A percentile compares a stretch with the other conserved stretches of the same genome.
Conservation (phyloP, 2,329 filamentous ascomycete genomes). For the Diaporthe sp. region DNA sequence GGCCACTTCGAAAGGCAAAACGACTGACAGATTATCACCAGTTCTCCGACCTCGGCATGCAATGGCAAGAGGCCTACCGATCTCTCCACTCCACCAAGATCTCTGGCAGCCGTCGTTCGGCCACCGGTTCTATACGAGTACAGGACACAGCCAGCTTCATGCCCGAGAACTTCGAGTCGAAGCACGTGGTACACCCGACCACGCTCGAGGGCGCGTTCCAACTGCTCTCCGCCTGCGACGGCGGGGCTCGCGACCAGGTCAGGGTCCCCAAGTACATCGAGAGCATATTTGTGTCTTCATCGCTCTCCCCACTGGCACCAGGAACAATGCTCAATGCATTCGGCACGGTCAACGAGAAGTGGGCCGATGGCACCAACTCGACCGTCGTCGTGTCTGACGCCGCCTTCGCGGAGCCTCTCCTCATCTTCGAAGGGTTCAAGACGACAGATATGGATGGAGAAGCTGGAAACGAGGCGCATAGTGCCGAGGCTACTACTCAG, state of each 20-base stretch:
- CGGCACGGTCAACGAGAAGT: constrained; percentile 22
- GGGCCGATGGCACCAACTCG: constrained; percentile 30
- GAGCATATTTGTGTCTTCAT: constrained; percentile 12
- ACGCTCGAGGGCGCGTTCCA: constrained; percentile 24
- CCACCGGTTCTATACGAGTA: neutral
- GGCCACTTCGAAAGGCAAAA: too few species aligned
- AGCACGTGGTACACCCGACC: constrained; percentile 15
- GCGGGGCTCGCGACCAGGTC: neutral
- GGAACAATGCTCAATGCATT: constrained; percentile 22
- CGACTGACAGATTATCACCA: neutral
- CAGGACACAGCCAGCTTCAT: constrained; percentile 1
- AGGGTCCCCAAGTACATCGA: constrained; percentile 30
- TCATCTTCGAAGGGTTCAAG: constrained; percentile 24
- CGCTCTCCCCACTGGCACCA: neutral
- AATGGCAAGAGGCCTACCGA: constrained; percentile 20
- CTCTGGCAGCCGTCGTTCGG: neutral
- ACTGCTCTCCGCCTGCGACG: constrained; percentile 17
- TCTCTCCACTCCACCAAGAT: neutral
- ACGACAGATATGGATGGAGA: neutral
- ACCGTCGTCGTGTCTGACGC: constrained; percentile 9
- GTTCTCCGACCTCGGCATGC: constrained; percentile 20
- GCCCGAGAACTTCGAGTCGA: constrained; percentile 26
- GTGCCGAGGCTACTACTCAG: neutral
- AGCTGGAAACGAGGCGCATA: neutral
- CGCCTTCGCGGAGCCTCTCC: constrained; percentile 9